Evolutionary conservation across 139 green algal species (phyloP).

Genomic region (Penium margaritaceum): DNA sequence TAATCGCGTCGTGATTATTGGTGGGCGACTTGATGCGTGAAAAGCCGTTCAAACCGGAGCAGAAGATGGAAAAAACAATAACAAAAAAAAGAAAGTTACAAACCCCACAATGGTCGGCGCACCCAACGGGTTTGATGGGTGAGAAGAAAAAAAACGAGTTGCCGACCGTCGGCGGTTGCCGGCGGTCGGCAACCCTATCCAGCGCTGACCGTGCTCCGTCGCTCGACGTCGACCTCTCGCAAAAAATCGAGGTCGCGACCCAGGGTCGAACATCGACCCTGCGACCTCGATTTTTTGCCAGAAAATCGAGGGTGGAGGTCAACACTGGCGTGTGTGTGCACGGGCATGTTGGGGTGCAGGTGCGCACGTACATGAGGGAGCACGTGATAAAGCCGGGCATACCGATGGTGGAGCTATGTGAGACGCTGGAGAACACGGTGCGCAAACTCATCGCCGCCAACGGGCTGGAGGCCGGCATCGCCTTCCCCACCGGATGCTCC

Average conservation of each 20-base stretch:
- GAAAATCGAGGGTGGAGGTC: background rate
- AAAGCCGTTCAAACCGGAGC: no score
- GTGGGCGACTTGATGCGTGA: no score
- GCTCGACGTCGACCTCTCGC: no score
- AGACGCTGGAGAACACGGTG: slow-evolving; percentile 83
- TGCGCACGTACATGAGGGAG: slow-evolving; percentile 76
- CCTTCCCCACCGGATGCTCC: slow-evolving; percentile 86
- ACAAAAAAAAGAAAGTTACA: no score
- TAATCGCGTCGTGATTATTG: no score
- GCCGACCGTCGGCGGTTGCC: background rate
- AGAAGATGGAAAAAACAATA: no score
- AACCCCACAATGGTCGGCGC: no score
- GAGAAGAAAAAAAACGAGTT: no score
- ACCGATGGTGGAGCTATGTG: slow-evolving; percentile 78
- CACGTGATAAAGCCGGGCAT: slow-evolving; percentile 85
- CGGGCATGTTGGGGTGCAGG: slow-evolving; percentile 49
- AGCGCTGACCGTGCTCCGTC: background rate
- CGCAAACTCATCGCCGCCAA: slow-evolving; percentile 79
- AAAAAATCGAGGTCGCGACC: background rate
- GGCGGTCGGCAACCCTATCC: background rate
- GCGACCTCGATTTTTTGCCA: background rate
- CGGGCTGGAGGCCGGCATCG: slow-evolving; percentile 82
- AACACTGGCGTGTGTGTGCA: background rate
- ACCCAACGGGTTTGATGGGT: no score
- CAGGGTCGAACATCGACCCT: background rate